Conservation (phyloP, 2,329 filamentous ascomycete species). For the Emergomyces pasteurianus region DNA sequence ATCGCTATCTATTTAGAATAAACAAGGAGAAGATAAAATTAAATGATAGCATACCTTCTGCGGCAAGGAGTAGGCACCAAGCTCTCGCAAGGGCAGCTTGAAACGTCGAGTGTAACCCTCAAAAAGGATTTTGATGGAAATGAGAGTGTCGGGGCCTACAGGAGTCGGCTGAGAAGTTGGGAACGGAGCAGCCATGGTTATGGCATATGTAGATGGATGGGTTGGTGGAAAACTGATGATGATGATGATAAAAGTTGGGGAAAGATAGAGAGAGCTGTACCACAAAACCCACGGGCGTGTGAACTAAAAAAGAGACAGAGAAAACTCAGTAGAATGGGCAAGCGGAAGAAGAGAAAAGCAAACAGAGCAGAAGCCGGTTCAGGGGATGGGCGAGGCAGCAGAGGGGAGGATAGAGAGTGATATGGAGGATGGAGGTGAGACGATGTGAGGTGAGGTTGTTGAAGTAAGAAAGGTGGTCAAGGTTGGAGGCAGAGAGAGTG, state of each 20-base stretch:
- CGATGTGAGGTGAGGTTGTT: neutral
- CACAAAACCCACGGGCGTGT: slow-evolving; percentile 7
- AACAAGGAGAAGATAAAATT: neutral
- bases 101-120: slow-evolving; percentile 67
- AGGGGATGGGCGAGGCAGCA: neutral
- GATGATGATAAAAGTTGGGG: slow-evolving; percentile 7
- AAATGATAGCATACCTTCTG: slow-evolving; percentile 58
- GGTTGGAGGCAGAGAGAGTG: neutral
- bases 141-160: slow-evolving; percentile 55
- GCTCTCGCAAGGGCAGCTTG: slow-evolving; percentile 80
- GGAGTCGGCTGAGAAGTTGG: slow-evolving; percentile 33
- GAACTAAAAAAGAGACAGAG: slow-evolving; percentile 12
- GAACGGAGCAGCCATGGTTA: slow-evolving; percentile 27
- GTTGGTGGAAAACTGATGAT: slow-evolving; percentile 1
- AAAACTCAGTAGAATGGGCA: slow-evolving; percentile 5
- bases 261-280: neutral
- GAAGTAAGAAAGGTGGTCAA: neutral
- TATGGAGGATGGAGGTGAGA: neutral
- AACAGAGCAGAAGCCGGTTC: neutral
- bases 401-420: neutral
- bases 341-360: slow-evolving; percentile 9
- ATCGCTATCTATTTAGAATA: slow-evolving; percentile 2
- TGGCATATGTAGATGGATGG: slow-evolving; percentile 2
- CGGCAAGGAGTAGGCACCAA: slow-evolving; percentile 61
- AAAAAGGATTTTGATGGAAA: slow-evolving; percentile 76